Base-by-base conservation (phyloP, 192 early-diverging fungal genomes). In the Gigaspora rosea region DNA sequence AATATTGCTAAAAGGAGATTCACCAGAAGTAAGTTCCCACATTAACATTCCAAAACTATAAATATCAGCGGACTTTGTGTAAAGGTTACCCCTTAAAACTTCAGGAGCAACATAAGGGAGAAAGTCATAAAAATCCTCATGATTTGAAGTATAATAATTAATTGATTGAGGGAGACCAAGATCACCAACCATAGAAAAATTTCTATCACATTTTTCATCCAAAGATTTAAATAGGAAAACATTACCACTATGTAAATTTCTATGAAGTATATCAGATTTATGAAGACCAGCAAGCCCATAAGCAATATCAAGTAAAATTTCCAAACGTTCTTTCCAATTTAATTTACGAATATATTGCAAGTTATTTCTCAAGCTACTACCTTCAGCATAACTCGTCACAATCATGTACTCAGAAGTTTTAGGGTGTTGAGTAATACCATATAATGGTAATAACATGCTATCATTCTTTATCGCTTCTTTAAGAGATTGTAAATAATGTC, bases 21-120 rank as follows among this genome's bases (percentile, higher is more conserved):
- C 68, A n/a, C 68, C 49, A 16, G 68, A 70, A 27, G 68, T 41
- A 5, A 70, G 7, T 49, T 49, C 49, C 68, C 68, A 70, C 68
- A 70, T 70, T 48, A 51, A 46, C 11, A 70, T 54, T 22, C 41
- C 46, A 52, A 70, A 52, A 27, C 49, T 70, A 52, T 70, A 70
- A 32, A 70, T 70, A 32, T 70, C 68, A 8, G 48, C 16, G 4
- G 33, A 10, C 15, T 15, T 15, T 41, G 65, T 46, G 36, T 46
- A 67, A 11, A 35, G n/a, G 11, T 67, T 46, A 36, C 65, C 65
- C 32, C 22, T 8, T 41, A 67, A 47, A 49, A 67, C 9, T 67
- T 67, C 65, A 11, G 65, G 65, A 20, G 65, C 36, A 4, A 67
- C 9, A 9, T 67, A 67, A 41, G 65, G 65, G 11, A 67, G 33